Percentiles rank a stretch among this genome's conserved stretches.
Evolutionary conservation across 108 stramenopile species (phyloP).

Genomic region (Stephanodiscus minutulus): DNA sequence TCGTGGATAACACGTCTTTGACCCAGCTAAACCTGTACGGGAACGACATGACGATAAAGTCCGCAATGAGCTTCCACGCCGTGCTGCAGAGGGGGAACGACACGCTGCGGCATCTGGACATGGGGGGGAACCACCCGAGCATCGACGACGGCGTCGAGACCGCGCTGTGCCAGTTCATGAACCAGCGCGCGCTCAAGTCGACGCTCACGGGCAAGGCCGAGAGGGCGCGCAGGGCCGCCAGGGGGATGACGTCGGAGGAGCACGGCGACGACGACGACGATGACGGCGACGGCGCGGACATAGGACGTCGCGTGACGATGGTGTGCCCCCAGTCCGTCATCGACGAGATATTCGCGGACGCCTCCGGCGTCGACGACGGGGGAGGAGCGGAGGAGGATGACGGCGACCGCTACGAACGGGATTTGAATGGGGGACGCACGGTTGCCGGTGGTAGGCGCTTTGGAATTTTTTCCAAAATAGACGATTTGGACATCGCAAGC

Average conservation of each 20-base stretch:
- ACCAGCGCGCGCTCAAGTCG: conserved; percentile 21
- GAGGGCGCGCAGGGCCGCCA: conserved; percentile 4
- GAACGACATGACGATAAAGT: conserved; percentile 12
- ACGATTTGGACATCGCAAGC: too few relatives aligned
- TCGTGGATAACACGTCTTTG: conserved; percentile 28
- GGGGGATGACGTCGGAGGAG: background rate
- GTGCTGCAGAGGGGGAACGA: conserved; percentile 22
- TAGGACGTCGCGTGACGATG: background rate
- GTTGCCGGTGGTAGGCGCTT: background rate
- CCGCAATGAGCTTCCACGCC: conserved; percentile 25
- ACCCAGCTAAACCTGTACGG: conserved; percentile 20
- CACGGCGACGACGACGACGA: background rate
- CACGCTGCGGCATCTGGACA: conserved; percentile 27
- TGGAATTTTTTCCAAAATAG: too few relatives aligned
- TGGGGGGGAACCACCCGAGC: conserved; percentile 15
- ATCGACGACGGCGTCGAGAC: conserved; percentile 20
- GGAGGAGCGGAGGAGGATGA: background rate
- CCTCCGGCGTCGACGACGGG: background rate
- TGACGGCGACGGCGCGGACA: too few relatives aligned
- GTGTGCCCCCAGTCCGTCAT: background rate
- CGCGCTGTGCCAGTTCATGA: conserved; percentile 30
- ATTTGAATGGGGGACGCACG: background rate
- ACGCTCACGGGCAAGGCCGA: conserved; percentile 11
- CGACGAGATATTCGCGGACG: background rate
- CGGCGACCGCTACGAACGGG: background rate